Evolutionary conservation across 257 asterid species (phyloP), one percentile per base, ranked within the genome.

Genomic region (Gentiana straminea): DNA sequence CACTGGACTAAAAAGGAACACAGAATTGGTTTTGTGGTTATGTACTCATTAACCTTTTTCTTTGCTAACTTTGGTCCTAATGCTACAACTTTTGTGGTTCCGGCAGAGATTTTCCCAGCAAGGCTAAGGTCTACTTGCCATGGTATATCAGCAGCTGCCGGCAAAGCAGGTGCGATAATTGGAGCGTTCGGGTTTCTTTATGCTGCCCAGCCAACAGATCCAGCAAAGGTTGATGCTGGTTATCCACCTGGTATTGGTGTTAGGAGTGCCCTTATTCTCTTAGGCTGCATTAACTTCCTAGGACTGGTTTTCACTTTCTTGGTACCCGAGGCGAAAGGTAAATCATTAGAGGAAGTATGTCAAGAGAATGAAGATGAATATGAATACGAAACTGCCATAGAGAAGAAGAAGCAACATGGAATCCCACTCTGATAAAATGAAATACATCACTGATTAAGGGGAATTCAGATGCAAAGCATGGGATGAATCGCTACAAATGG

Each of bases 1-100:
- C 76, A 76, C 57, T 76, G 82, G 82, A 67, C 55, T 0, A 62
- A 48, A 1, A 57, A 24, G 52, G 71, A 51, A 0, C 69, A 73
- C 33, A 59, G 72, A 13, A 64, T 77, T 15, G 82, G 82, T 4
- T 77, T 77, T 33, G 74, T 77, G 37, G 51, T 60, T 3, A 69
- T 77, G 72, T 77, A 77, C 34, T 68, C 70, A 0, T 48, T 77
- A 3, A 77, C 82, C 0, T 77, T 77, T 44, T 77, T 77, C 76
- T 77, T 77, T 8, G 72, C 82, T 0, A 77, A 77, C 53, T 77
- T 77, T 4, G 82, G 82, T 48, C 82, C 82, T 1, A 77, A 77
- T 9, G 72, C 82, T 1, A 77, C 82, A 2, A 77, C 82, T 2
- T 77, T 77, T 11, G 79, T 77, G 0, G 79, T 73, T 3, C 79